phyloP scores from a whole-genome alignment of 208 protist genomes.

The Trypanosoma boissoni region DNA sequence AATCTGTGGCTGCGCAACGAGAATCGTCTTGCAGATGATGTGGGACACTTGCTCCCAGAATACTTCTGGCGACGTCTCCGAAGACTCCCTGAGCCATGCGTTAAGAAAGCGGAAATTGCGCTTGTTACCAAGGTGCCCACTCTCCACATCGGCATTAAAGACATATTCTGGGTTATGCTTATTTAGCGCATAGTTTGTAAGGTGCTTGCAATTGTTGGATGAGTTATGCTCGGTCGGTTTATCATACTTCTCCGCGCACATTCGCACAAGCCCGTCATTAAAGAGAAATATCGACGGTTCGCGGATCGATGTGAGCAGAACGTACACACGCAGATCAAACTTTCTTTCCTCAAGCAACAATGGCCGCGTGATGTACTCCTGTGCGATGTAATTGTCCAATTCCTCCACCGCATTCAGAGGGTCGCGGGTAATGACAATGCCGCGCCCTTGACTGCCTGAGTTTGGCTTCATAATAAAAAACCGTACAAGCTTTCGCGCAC shows the following conservation, averaged over 20 bases:
- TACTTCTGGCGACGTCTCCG: conserved; percentile 44
- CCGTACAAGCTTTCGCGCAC: conserved; percentile 44
- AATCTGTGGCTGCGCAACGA: conserved; percentile 91
- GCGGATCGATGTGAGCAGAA: conserved; percentile 88
- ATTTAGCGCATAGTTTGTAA: conserved; percentile 98
- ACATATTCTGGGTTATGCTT: conserved; percentile 92
- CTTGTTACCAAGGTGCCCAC: conserved; percentile 88
- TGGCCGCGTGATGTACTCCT: conserved; percentile 92
- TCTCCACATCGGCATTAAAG: conserved; percentile 77
- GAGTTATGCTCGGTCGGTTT: conserved; percentile 75
- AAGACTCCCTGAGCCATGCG: conserved; percentile 52
- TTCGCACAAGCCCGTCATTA: conserved; percentile 94
- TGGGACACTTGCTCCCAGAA: conserved; percentile 81
- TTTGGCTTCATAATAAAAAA: conserved; percentile 96
- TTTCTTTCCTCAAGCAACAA: conserved; percentile 93
- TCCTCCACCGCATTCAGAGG: conserved; percentile 78
- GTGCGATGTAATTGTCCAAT: conserved; percentile 89
- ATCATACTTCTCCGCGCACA: conserved; percentile 92
- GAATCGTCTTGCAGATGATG: conserved; percentile 91
- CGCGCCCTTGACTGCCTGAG: conserved; percentile 91
- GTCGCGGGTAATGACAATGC: conserved; percentile 91
- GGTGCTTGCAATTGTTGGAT: conserved; percentile 91
- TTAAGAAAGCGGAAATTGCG: conserved; percentile 91
- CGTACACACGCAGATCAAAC: conserved; percentile 97
- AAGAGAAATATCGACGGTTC: conserved; percentile 90